Percentiles rank a stretch among this genome's conserved stretches.
Conservation (phyloP, 768 basidiomycete species). For the Tephrocybe sp. region DNA sequence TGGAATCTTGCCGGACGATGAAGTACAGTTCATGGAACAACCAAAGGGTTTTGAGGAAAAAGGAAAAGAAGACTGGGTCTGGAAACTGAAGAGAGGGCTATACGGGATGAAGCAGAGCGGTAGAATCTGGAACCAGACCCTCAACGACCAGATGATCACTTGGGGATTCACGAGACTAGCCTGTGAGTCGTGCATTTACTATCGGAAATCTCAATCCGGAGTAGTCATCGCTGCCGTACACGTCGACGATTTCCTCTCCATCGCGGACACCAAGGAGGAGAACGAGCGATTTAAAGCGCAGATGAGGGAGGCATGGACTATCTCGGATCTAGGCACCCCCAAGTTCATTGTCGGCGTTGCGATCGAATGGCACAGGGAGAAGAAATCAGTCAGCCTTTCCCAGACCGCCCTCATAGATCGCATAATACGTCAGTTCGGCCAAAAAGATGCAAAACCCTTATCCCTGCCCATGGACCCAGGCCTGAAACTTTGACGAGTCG, state of each 20-base stretch:
- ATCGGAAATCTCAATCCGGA: background rate
- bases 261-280: background rate
- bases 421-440: background rate
- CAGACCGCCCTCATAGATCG: constrained; percentile 5
- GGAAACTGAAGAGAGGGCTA: no score
- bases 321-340: background rate
- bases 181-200: background rate
- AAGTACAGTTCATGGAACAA: no score
- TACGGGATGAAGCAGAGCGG: no score
- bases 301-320: background rate
- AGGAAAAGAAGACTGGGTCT: no score
- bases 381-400: background rate
- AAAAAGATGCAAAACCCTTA: background rate
- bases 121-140: no score
- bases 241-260: background rate
- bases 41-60: no score
- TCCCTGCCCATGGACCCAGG: constrained; percentile 3
- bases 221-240: background rate
- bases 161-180: background rate
- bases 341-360: background rate
- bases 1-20: no score
- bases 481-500: background rate
- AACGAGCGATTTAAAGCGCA: background rate
- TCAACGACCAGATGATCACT: background rate
- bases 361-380: background rate